phyloP scores from a whole-genome alignment of 2,329 filamentous ascomycete species.

The Falciphora oryzae region DNA sequence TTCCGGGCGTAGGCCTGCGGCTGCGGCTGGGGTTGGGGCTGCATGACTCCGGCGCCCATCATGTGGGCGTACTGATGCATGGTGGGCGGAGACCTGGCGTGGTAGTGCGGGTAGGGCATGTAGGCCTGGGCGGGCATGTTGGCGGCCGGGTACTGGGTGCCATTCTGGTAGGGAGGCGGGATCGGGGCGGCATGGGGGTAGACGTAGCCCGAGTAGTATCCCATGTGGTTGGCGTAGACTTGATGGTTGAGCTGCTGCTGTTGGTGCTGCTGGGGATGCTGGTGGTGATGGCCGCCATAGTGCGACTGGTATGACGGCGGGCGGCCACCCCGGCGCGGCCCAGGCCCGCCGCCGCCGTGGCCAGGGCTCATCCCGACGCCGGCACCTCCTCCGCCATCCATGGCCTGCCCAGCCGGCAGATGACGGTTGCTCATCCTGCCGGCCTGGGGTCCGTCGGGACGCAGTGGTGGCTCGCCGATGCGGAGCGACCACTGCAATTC shows the following conservation, averaged over 20 bases:
- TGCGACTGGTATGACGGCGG: slow-evolving; percentile 30
- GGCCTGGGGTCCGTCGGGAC: slow-evolving; percentile 45
- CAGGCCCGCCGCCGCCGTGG: slow-evolving; percentile 21
- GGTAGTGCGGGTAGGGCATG: slow-evolving; percentile 41
- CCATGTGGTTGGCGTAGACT: slow-evolving; percentile 47
- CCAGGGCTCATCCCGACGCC: slow-evolving; percentile 12
- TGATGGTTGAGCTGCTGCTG: slow-evolving; percentile 33
- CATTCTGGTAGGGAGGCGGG: slow-evolving; percentile 53
- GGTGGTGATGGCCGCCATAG: slow-evolving; percentile 14
- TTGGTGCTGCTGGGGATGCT: slow-evolving; percentile 20
- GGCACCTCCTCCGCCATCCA: slow-evolving; percentile 36
- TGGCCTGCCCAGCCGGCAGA: slow-evolving; percentile 70
- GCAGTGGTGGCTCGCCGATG: slow-evolving; percentile 27
- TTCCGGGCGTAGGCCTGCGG: slow-evolving; percentile 43
- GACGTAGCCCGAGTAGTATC: slow-evolving; percentile 40
- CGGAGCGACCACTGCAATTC: slow-evolving; percentile 23
- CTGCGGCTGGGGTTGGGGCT: slow-evolving; percentile 24
- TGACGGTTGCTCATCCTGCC: slow-evolving; percentile 73
- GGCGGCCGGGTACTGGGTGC: slow-evolving; percentile 18
- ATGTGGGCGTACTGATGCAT: slow-evolving; percentile 51
- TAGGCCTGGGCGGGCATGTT: slow-evolving; percentile 35
- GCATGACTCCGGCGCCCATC: slow-evolving; percentile 35
- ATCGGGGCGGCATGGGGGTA: slow-evolving; percentile 40
- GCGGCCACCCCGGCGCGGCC: slow-evolving; percentile 26
- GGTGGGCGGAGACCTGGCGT: slow-evolving; percentile 43